Evolutionary conservation across 2,329 filamentous ascomycete species (phyloP), one percentile per base, ranked within the genome.

Genomic region (Cladosporium oxysporum): DNA sequence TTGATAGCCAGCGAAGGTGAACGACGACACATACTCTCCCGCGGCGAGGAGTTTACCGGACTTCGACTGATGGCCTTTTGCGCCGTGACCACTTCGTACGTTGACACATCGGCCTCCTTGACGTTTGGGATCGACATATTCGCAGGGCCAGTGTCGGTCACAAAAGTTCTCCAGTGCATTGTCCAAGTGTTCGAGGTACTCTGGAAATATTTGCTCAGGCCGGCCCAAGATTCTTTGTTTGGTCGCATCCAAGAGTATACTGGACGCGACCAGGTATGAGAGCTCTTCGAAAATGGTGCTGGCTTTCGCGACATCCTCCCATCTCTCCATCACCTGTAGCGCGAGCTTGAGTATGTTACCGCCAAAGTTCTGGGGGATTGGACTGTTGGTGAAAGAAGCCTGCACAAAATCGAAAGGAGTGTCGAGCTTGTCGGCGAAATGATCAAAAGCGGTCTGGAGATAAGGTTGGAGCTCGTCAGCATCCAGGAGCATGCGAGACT

Each of bases 341-440:
- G 80, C 80, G 1, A 83, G 72, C 61, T 80, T 77, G 8, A 83
- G 68, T 14, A 83, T 82, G 61, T 83, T 79, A 0, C 79, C 81
- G 4, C 78, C 78, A 71, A 83, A 82, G 57, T 81, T 74, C 0
- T 69, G 61, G 1, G 80, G 78, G 23, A 84, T 80, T 0, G 80
- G 80, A 59, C 75, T 82, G 52, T 78, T 76, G 3, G 67, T 67
- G 16, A 80, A 77, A 2, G 80, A 76, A 3, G 76, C 77, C 35
- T 81, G 71, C 3, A 83, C 76, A 66, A 84, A 84, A 69, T 85
- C 78, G 69, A 84, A 84, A 1, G 82, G 80, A 0, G 63, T 72
- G 49, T 81, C 74, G 0, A 83, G 71, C 10, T 74, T 72, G 0
- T 69, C 69, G 1, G 80, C 70, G 61, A 82, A 84, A 66, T 84